These are phyloP conservation scores for Dothistroma pini DNA, from an alignment of 2,329 filamentous ascomycete genomes.

Conservation along the genomic window DNA sequence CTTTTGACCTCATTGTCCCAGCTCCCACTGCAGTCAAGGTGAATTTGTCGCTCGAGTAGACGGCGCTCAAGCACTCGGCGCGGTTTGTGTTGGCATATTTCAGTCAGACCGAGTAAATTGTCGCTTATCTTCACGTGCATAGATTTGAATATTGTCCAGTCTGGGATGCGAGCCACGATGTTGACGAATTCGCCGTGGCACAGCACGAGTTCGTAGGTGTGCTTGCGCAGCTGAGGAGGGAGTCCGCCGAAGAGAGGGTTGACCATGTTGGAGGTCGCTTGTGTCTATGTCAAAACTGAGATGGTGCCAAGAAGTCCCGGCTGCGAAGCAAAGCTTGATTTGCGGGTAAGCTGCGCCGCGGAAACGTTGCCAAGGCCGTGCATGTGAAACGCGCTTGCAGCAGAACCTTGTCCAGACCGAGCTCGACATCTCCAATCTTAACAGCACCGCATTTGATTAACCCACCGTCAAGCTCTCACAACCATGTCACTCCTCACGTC, in stretches of 20 bases:
- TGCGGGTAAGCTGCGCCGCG: not conserved
- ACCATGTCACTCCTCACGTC: not conserved
- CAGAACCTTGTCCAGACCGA: not conserved
- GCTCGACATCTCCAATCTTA: not conserved
- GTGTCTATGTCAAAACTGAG: too few relatives aligned
- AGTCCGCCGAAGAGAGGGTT: not conserved
- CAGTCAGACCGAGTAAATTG: not conserved
- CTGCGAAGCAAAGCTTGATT: too few relatives aligned
- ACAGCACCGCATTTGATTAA: not conserved
- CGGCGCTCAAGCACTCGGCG: not conserved
- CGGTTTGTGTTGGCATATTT: not conserved
- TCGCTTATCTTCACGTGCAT: not conserved
- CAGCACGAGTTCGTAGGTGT: not conserved
- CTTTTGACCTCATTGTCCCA: not conserved
- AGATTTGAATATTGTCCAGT: not conserved
- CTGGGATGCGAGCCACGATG: not conserved
- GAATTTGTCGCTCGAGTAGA: not conserved
- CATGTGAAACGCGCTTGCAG: not conserved
- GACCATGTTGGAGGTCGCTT: not conserved
- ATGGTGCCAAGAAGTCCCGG: too few relatives aligned
- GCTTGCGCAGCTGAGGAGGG: not conserved
- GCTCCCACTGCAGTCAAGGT: not conserved
- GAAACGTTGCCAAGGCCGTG: not conserved
- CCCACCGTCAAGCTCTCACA: not conserved
- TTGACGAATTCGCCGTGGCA: not conserved